A percentile compares a stretch with the other conserved stretches of the same genome.
phyloP scores from a whole-genome alignment of 306 rosid species.

The Ormosia semicastrata region DNA sequence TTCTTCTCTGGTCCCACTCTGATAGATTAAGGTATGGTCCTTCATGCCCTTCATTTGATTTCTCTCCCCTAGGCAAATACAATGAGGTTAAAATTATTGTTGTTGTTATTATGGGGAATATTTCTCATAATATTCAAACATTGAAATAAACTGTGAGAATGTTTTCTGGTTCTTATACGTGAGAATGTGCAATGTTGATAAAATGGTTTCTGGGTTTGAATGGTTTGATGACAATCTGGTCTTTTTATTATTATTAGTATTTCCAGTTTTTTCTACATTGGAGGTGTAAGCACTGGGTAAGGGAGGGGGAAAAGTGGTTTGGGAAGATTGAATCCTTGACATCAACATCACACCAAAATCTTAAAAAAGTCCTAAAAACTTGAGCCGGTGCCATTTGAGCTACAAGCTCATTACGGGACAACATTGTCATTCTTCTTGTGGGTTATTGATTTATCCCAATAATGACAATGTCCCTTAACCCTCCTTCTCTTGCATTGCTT shows the following conservation, averaged over 20 bases:
- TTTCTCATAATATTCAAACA: background rate
- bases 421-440: background rate
- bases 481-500: background rate
- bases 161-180: background rate
- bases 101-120: background rate
- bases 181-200: background rate
- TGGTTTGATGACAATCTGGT: background rate
- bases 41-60: background rate
- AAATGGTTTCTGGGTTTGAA: constrained; percentile 8
- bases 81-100: background rate
- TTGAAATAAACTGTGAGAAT: background rate
- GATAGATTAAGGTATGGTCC: constrained; percentile 43
- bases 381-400: too few species aligned
- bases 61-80: background rate
- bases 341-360: too few species aligned
- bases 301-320: too few species aligned
- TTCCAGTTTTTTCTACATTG: background rate
- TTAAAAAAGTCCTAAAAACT: too few species aligned
- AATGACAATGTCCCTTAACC: constrained; percentile 3
- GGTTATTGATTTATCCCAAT: background rate
- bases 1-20: constrained; percentile 24
- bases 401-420: background rate
- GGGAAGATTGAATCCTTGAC: too few species aligned
- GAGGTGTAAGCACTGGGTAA: background rate
- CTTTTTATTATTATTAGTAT: background rate